These are phyloP conservation scores for Xylaria grammica DNA, from an alignment of 495 filamentous ascomycete genomes.

Conservation along the genomic window DNA sequence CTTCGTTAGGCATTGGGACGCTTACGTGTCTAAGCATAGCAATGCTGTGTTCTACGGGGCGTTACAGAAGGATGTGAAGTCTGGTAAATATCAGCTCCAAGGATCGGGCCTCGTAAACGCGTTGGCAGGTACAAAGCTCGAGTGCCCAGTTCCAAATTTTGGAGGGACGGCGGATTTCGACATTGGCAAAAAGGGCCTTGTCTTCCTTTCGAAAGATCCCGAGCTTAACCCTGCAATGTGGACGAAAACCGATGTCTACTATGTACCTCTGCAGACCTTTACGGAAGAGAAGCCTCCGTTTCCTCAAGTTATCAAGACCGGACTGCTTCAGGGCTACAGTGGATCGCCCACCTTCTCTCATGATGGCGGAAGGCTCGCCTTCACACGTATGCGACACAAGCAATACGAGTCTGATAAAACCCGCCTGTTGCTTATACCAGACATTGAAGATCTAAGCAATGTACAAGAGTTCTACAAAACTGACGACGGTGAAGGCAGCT, in stretches of 20 bases:
- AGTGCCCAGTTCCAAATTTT: constrained; percentile 65
- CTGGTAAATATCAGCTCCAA: constrained; percentile 48
- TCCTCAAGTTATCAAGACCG: constrained; percentile 54
- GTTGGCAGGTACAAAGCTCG: constrained; percentile 60
- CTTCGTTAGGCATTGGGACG: constrained; percentile 81
- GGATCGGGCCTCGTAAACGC: constrained; percentile 59
- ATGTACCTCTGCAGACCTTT: constrained; percentile 67
- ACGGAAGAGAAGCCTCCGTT: constrained; percentile 54
- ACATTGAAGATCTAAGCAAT: constrained; percentile 63
- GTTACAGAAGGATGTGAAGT: constrained; percentile 56
- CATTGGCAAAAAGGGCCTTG: constrained; percentile 62
- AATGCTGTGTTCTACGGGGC: constrained; percentile 76
- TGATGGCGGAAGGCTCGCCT: constrained; percentile 74
- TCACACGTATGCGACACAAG: constrained; percentile 76
- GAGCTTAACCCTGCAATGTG: constrained; percentile 75
- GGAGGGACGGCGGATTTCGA: constrained; percentile 62
- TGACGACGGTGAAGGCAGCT: constrained; percentile 64
- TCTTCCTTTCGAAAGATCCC: constrained; percentile 88
- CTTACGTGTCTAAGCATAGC: constrained; percentile 68
- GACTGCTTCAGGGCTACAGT: constrained; percentile 69
- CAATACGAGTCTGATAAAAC: constrained; percentile 93
- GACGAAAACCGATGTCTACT: constrained; percentile 81
- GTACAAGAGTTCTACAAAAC: constrained; percentile 69
- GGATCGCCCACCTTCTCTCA: constrained; percentile 77
- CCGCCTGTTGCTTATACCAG: constrained; percentile 67